These are phyloP conservation scores for Stachybotrys echinatus DNA, from an alignment of 2,329 filamentous ascomycete genomes.

Conservation along the genomic window DNA sequence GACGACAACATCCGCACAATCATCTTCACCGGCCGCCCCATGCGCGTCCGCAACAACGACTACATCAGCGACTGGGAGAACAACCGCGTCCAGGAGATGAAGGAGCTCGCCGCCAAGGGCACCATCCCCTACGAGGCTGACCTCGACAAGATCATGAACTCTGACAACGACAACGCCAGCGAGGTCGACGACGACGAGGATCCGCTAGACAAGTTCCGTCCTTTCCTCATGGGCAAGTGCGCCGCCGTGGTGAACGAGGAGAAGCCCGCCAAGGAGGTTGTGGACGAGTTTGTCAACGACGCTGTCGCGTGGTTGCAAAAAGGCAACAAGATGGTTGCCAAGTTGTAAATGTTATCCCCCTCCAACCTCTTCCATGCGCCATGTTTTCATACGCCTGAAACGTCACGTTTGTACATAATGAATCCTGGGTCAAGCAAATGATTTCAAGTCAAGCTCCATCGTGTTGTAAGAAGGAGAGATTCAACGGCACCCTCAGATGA, in stretches of 20 bases:
- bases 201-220: slow-evolving; percentile 83
- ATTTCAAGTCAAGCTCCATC: no score
- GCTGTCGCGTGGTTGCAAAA: slow-evolving; percentile 66
- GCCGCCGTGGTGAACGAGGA: slow-evolving; percentile 90
- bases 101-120: slow-evolving; percentile 83
- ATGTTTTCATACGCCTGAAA: no score
- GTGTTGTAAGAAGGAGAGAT: no score
- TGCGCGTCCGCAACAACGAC: slow-evolving; percentile 87
- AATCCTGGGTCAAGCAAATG: no score
- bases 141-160: slow-evolving; percentile 69
- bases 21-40: slow-evolving; percentile 95
- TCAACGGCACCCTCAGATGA: no score
- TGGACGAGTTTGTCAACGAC: slow-evolving; percentile 88
- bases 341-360: slow-evolving; percentile 54
- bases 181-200: slow-evolving; percentile 68
- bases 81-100: slow-evolving; percentile 85
- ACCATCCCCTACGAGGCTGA: slow-evolving; percentile 92
- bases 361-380: no score
- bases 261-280: slow-evolving; percentile 84
- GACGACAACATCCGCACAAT: slow-evolving; percentile 96
- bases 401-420: background rate
- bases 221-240: slow-evolving; percentile 95
- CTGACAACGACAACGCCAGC: slow-evolving; percentile 59
- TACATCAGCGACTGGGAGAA: slow-evolving; percentile 97
- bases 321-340: slow-evolving; percentile 64